Percentiles rank a stretch among this genome's conserved stretches.
phyloP scores from a whole-genome alignment of 2,329 filamentous ascomycete genomes.

The Talaromyces pinophilus region DNA sequence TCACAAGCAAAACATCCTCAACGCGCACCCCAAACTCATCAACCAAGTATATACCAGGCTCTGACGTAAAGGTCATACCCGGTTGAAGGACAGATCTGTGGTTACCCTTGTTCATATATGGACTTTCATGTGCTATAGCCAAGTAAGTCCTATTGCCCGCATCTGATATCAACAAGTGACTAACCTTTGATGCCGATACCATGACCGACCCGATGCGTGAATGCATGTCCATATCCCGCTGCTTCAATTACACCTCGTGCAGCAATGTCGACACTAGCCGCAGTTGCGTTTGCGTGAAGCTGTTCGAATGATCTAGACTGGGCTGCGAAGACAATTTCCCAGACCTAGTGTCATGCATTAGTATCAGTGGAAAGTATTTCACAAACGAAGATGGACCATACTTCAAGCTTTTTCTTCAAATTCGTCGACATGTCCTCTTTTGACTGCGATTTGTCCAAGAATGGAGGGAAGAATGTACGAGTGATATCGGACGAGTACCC shows the following conservation, averaged over 20 bases:
- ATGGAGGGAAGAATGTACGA: constrained; percentile 58
- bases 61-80: constrained; percentile 65
- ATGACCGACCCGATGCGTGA: constrained; percentile 65
- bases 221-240: constrained; percentile 60
- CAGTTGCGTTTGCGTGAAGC: constrained; percentile 55
- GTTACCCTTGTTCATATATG: constrained; percentile 66
- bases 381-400: background rate
- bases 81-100: constrained; percentile 48
- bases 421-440: constrained; percentile 24
- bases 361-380: background rate
- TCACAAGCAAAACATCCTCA: constrained; percentile 63
- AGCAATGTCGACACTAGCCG: constrained; percentile 62
- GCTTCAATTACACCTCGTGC: constrained; percentile 59
- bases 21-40: constrained; percentile 63
- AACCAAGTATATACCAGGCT: constrained; percentile 64
- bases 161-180: background rate
- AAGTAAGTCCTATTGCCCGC: background rate
- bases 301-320: constrained; percentile 58
- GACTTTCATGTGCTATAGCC: constrained; percentile 57
- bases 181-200: constrained; percentile 64
- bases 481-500: constrained; percentile 67
- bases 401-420: constrained; percentile 51
- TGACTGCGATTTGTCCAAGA: constrained; percentile 34
- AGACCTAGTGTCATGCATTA: constrained; percentile 44
- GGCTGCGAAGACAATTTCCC: constrained; percentile 63